Base-by-base conservation (phyloP, 1,284 basidiomycete species). In the Anthracocystis panici-leucophaei region DNA sequence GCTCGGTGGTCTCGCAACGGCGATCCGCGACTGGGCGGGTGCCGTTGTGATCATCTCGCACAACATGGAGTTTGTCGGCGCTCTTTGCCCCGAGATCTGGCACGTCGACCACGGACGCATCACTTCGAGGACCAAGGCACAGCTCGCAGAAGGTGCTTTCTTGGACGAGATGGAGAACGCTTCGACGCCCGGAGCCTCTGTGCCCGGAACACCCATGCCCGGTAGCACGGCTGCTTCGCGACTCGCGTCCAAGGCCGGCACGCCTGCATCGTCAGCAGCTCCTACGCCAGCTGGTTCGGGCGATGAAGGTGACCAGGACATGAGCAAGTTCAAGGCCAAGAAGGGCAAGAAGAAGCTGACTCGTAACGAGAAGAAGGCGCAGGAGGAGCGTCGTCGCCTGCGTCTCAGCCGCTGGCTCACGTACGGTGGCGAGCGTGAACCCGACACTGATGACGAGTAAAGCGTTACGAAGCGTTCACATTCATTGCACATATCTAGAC, bases 21-120 rank as follows among this genome's bases (percentile, higher is more conserved):
- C 97, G 35, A 98, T 99, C 86, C 91, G 91, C 79, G 94, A 97
- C 81, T 99, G 95, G 95, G 91, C 91, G 66, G 95, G 95, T 75
- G 96, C 95, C 42, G 94, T 98, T 57, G 92, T 96, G 80, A 97
- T 97, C 87, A 97, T 98, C 85, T 97, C 94, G 62, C 95, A 97
- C 88, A 96, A 96, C 87, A 82, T 79, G 75, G 84, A 86, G 67
- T 85, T 84, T 62, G 80, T 86, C 21, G 71, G 65, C 44, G 81
- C 82, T 23, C 68, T 86, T 12, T 85, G 84, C 75, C 80, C 85
- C 29, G 87, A 87, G 91, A 90, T 94, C 83, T 89, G 88, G 88
- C 65, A 86, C 74, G 88, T 87, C 72, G 91, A 93, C 57, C 89
- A 85, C 40, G 94, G 94, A 38, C 89, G 89, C 27, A 89, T 99